Evolutionary conservation across 2,329 filamentous ascomycete species (phyloP).

Genomic region (Hypocreales sp.): DNA sequence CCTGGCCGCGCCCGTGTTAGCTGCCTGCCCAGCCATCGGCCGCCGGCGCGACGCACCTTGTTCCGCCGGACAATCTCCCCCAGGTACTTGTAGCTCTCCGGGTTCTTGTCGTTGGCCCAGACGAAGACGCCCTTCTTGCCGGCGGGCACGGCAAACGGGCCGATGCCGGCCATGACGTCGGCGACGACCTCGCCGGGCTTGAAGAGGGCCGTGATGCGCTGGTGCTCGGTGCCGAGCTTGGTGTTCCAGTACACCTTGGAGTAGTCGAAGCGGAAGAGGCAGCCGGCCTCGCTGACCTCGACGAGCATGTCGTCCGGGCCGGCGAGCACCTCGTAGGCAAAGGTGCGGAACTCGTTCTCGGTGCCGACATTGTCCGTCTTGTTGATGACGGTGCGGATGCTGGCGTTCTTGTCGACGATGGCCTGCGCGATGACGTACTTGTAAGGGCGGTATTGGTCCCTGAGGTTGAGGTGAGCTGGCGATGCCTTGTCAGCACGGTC

Average conservation of each 20-base stretch:
- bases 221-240: slow-evolving; percentile 78
- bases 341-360: slow-evolving; percentile 78
- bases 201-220: slow-evolving; percentile 62
- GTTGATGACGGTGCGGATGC: slow-evolving; percentile 82
- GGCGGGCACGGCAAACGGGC: slow-evolving; percentile 84
- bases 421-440: slow-evolving; percentile 76
- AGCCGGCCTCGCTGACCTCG: slow-evolving; percentile 64
- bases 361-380: slow-evolving; percentile 81
- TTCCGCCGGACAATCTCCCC: slow-evolving; percentile 57
- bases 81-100: slow-evolving; percentile 66
- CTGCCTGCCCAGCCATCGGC: neutral
- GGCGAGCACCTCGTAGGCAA: slow-evolving; percentile 77
- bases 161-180: slow-evolving; percentile 95
- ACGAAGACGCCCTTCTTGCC: slow-evolving; percentile 85
- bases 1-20: slow-evolving; percentile 19
- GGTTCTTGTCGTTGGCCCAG: slow-evolving; percentile 95
- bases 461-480: slow-evolving; percentile 76
- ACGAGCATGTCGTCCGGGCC: slow-evolving; percentile 76
- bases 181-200: slow-evolving; percentile 75
- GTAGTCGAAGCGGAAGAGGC: slow-evolving; percentile 86
- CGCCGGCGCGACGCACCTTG: slow-evolving; percentile 40
- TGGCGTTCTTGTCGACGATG: slow-evolving; percentile 75
- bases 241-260: slow-evolving; percentile 97
- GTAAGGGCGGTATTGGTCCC: slow-evolving; percentile 69
- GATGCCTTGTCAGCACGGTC: neutral